Evolutionary conservation across 2,329 filamentous ascomycete species (phyloP).

Genomic region (Pseudocercospora cruenta): DNA sequence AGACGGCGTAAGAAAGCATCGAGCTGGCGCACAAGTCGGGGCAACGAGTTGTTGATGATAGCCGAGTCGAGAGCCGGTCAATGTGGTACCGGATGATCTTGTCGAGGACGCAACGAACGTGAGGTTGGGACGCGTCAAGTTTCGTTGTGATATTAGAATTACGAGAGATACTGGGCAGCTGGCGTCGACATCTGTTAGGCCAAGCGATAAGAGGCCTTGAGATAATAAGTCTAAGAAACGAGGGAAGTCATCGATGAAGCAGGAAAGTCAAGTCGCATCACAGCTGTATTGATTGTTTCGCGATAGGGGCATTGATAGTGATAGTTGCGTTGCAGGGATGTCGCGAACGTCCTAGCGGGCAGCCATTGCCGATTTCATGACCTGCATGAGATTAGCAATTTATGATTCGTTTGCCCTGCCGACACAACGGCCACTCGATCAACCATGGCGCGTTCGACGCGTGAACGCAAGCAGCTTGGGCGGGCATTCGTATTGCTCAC

Average conservation of each 20-base stretch:
- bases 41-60: neutral
- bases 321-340: constrained; percentile 1
- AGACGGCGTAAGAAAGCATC: constrained; percentile 51
- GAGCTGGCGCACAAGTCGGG: constrained; percentile 23
- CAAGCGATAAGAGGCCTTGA: neutral
- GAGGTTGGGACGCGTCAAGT: neutral
- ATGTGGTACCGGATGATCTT: neutral
- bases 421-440: neutral
- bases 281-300: neutral
- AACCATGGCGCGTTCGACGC: neutral
- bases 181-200: neutral
- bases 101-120: neutral
- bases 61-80: neutral
- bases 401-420: constrained; percentile 3
- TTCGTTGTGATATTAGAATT: neutral
- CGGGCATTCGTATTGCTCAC: neutral
- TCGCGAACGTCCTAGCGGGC: neutral
- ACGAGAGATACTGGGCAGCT: neutral
- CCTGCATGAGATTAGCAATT: constrained; percentile 1
- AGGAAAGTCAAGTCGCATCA: neutral
- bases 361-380: constrained; percentile 5
- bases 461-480: neutral
- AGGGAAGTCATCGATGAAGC: neutral
- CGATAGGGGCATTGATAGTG: constrained; percentile 6
- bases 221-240: neutral